Base-by-base conservation (phyloP, 2,329 filamentous ascomycete genomes). In the Monosporascus sp. region DNA sequence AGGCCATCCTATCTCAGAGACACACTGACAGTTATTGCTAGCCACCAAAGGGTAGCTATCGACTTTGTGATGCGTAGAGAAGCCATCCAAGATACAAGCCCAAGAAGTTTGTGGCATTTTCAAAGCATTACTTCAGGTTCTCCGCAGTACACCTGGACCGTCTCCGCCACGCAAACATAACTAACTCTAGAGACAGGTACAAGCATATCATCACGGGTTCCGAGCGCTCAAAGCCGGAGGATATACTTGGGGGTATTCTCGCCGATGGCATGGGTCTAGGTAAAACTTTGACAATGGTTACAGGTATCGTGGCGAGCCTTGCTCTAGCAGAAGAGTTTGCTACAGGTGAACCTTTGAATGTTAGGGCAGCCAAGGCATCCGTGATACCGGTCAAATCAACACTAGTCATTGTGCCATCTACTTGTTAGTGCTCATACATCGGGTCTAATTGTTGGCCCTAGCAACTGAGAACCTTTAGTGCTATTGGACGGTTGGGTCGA, bases 261-360 rank as follows among this genome's bases (percentile, higher is more conserved):
- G 61, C 54, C 2, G 61, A 63, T 53, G 60, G 53, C 2, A 63
- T 63, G 61, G 60, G 58, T 1, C 38, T 63, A 5, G 61, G 61
- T 18, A 63, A 63, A 44, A 60, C 61, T 8, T 49, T 63, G 5
- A 61, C 49, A 17, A 58, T 62, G 55, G 54, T 63, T 8, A 48
- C 57, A 37, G 52, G 52, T 24, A 59, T 61, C 26, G 51, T 55
- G 18, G 49, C 49, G 18, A 56, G 51, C 20, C 22, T 53, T 11
- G 15, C 5, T 37, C n/a, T 40, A 8, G 52, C 49, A 8, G 22
- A 24, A 4, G 22, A 40, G 28, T 56, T 52, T 38, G 45, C 26
- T 26, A 22, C 15, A 8, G 1, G 17, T 15, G 40, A 20, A 7
- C 24, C 6, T 38, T 24, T 14, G 28, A 45, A 26, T 9, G 20